phyloP scores from a whole-genome alignment of 129 eudicot species.

The Heracleum sosnowskyi region DNA sequence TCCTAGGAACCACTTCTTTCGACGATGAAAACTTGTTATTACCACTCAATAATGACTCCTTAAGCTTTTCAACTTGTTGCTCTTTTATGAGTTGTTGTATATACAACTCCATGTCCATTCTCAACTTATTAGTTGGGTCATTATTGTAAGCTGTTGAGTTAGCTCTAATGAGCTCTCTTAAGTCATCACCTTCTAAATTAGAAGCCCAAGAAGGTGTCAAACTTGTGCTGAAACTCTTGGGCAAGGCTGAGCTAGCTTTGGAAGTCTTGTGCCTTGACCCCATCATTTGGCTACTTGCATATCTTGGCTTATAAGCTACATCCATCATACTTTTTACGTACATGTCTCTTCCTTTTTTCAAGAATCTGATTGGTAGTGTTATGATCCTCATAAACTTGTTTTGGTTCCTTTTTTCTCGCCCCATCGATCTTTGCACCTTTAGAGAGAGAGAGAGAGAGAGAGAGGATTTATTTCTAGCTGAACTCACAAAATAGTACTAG shows the following conservation, averaged over 20 bases:
- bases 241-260: conserved; percentile 3
- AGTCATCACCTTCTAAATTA: neutral
- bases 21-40: neutral
- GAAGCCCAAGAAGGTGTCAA: neutral
- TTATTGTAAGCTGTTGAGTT: neutral
- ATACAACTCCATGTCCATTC: conserved; percentile 5
- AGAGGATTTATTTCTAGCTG: no score
- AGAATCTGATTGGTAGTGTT: conserved; percentile 10
- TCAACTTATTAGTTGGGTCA: neutral
- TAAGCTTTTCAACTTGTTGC: neutral
- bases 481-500: no score
- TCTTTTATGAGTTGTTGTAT: neutral
- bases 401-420: neutral
- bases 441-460: neutral
- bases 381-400: conserved; percentile 14
- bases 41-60: neutral
- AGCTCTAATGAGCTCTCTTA: conserved; percentile 7
- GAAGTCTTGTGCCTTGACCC: neutral
- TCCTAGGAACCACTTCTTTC: conserved; percentile 15
- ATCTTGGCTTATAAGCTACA: neutral
- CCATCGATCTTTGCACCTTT: neutral
- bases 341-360: conserved; percentile 14
- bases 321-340: conserved; percentile 13
- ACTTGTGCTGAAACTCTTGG: conserved; percentile 21
- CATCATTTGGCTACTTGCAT: neutral